phyloP scores from a whole-genome alignment of 495 filamentous ascomycete species.

The Pseudomonodictys pantanalensis region DNA sequence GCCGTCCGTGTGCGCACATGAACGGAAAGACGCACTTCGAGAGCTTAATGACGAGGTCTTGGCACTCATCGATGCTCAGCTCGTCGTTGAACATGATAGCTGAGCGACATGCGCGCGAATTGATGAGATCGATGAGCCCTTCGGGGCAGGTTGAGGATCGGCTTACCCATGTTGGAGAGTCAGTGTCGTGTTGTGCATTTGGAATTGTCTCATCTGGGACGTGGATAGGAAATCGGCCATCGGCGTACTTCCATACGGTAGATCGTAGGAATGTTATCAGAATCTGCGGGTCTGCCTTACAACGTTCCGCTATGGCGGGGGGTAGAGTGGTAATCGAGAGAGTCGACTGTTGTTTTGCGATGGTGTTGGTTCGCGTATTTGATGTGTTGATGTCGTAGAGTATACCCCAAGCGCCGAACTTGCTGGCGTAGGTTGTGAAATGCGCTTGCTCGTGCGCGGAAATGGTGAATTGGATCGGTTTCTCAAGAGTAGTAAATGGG shows the following conservation, averaged over 20 bases:
- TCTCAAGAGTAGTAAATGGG: conserved; percentile 39
- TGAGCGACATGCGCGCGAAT: conserved; percentile 83
- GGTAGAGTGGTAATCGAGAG: conserved; percentile 59
- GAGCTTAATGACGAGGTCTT: conserved; percentile 58
- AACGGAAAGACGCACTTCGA: conserved; percentile 79
- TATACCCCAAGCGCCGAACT: conserved; percentile 73
- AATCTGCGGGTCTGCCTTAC: conserved; percentile 64
- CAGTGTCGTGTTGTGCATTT: neutral
- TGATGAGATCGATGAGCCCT: conserved; percentile 80
- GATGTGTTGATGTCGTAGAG: conserved; percentile 48
- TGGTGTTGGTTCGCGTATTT: conserved; percentile 1
- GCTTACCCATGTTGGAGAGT: conserved; percentile 50
- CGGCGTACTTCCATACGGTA: conserved; percentile 59
- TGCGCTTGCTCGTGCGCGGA: conserved; percentile 55
- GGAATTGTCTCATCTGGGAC: neutral
- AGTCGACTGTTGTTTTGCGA: conserved; percentile 16
- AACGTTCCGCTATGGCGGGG: conserved; percentile 69
- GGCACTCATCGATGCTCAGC: conserved; percentile 64
- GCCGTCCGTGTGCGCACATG: conserved; percentile 64
- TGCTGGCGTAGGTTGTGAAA: conserved; percentile 51
- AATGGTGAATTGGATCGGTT: conserved; percentile 61
- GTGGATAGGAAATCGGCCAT: conserved; percentile 1
- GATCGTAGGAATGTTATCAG: conserved; percentile 67
- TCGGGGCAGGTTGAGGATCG: conserved; percentile 65
- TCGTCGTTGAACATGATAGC: conserved; percentile 97